Base-by-base conservation (phyloP, 179 eudicot genomes). In the Corrigiola litoralis region DNA sequence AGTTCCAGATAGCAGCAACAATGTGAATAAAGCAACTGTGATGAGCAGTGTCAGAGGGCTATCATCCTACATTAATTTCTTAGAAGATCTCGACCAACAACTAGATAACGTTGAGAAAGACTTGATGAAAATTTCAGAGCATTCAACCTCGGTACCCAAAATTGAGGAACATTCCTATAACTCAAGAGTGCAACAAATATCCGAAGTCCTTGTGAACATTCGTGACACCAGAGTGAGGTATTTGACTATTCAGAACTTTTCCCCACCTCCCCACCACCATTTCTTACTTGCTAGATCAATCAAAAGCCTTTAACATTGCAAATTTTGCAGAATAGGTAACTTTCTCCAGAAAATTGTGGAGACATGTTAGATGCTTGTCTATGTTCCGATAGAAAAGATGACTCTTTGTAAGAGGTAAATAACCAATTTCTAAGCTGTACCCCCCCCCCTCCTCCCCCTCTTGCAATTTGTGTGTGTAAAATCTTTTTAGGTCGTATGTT, bases 141-240 rank as follows among this genome's bases (percentile, higher is more conserved):
- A 70, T 31, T 74, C 87, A 55, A 59, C 58, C 38, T 18, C 76
- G 64, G 44, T 65, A 2, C 34, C 78, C 40, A 88, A 74, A 56
- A 66, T 47, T 58, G 74, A 67, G 29, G 85, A 81, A 65, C 75
- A 65, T 59, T 70, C 54, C n/a, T 72, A 72, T 38, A 81, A 65
- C 61, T 72, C 60, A 1, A 81, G 69, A 74, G 75, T 78, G 48
- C 79, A 72, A 46, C 87, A 79, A 72, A 66, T 72, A 16, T 49
- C 41, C 21, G 87, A 80, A 62, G 72, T 88, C 63, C 82, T 84
- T 66, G 84, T 79, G 52, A 69, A 67, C 45, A 42, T 90, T 70
- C 79, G 55, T 61, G 71, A 46, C 18, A 71, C 80, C 66, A 81
- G 92, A 81, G 72, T 46, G 37, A 90, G 97, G 95, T 90, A 66